phyloP scores from a whole-genome alignment of 768 basidiomycete species.

The Tricholoma sp. region DNA sequence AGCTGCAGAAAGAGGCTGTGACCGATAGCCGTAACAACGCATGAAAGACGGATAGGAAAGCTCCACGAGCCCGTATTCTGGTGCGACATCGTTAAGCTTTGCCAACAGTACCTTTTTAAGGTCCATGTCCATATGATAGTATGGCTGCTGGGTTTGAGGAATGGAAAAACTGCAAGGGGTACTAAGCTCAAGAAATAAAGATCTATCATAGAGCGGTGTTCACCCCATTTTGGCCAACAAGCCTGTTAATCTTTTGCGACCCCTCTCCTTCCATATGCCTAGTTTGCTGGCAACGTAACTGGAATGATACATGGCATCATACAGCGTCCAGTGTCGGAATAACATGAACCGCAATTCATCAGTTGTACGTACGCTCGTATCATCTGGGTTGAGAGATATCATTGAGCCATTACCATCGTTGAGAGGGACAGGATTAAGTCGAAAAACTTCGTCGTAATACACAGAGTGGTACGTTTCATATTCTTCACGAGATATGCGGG shows the following conservation, averaged over 20 bases:
- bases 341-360: constrained; percentile 94
- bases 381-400: constrained; percentile 71
- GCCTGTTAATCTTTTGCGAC: constrained; percentile 83
- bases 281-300: constrained; percentile 93
- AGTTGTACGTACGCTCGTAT: constrained; percentile 71
- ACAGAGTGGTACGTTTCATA: constrained; percentile 81
- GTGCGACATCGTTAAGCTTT: constrained; percentile 85
- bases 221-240: constrained; percentile 99
- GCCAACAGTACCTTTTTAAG: constrained; percentile 75
- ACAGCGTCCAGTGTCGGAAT: constrained; percentile 96
- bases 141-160: constrained; percentile 89
- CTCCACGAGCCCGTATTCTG: constrained; percentile 93
- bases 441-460: constrained; percentile 88
- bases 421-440: constrained; percentile 69
- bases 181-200: neutral
- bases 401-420: constrained; percentile 25
- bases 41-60: constrained; percentile 92
- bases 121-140: constrained; percentile 94
- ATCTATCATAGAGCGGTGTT: constrained; percentile 16
- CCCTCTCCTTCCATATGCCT: constrained; percentile 95
- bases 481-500: constrained; percentile 78
- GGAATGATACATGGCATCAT: constrained; percentile 97
- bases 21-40: constrained; percentile 86
- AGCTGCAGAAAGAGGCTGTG: constrained; percentile 83
- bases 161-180: constrained; percentile 74